phyloP scores from a whole-genome alignment of 2,329 filamentous ascomycete genomes.

The Arthrobotrys sphaeroides region DNA sequence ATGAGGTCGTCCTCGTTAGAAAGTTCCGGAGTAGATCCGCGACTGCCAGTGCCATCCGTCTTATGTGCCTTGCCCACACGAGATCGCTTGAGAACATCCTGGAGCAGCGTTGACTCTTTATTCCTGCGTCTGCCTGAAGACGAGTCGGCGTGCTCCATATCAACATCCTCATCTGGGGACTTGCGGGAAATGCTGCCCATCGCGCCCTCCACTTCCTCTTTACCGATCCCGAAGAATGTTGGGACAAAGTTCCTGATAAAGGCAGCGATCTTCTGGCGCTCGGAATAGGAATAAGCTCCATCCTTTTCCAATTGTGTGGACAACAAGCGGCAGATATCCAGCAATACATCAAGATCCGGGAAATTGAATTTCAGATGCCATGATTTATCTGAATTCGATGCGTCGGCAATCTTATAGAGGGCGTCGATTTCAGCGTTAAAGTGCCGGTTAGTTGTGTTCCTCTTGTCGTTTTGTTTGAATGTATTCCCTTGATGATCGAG shows the following conservation, averaged over 20 bases:
- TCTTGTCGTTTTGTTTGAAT: slow-evolving; percentile 88
- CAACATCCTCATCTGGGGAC: slow-evolving; percentile 75
- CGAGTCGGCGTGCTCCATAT: slow-evolving; percentile 70
- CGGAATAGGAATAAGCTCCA: slow-evolving; percentile 66
- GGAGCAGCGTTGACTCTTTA: slow-evolving; percentile 79
- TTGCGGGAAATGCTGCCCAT: slow-evolving; percentile 75
- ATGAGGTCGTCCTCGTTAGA: slow-evolving; percentile 75
- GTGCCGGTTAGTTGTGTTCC: slow-evolving; percentile 87
- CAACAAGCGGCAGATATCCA: slow-evolving; percentile 65
- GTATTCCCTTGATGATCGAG: slow-evolving; percentile 95
- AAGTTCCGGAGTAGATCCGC: slow-evolving; percentile 87
- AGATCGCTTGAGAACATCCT: slow-evolving; percentile 84
- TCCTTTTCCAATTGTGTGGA: slow-evolving; percentile 66
- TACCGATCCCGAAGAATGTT: slow-evolving; percentile 78
- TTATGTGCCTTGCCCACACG: slow-evolving; percentile 70
- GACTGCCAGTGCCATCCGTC: slow-evolving; percentile 82
- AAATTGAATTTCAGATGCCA: slow-evolving; percentile 72
- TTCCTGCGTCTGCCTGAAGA: slow-evolving; percentile 72
- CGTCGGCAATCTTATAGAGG: slow-evolving; percentile 65
- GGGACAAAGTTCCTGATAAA: slow-evolving; percentile 82
- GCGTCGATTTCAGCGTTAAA: slow-evolving; percentile 87
- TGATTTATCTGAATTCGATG: slow-evolving; percentile 72
- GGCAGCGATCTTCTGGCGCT: slow-evolving; percentile 77
- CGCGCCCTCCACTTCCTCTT: slow-evolving; percentile 73
- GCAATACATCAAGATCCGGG: slow-evolving; percentile 60